Conservation (phyloP, 2,329 filamentous ascomycete species). For the Colletotrichum sp. region DNA sequence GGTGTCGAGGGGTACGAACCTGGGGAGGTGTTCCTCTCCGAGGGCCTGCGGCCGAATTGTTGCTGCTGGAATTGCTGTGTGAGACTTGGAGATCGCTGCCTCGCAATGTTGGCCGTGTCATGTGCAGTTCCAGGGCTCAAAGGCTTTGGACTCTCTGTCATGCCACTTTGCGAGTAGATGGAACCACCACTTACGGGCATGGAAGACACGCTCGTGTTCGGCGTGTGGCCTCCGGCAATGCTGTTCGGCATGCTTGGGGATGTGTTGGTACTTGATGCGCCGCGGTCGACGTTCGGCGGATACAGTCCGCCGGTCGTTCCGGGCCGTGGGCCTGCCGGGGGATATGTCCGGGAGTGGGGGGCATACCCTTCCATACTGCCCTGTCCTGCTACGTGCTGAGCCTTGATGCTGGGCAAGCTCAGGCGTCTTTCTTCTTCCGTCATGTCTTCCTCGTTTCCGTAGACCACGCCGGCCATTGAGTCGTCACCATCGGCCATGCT, state of each 20-base stretch:
- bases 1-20: background rate
- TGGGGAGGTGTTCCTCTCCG: conserved; percentile 59
- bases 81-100: conserved; percentile 70
- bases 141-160: conserved; percentile 89
- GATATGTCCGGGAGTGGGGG: conserved; percentile 79
- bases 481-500: conserved; percentile 58
- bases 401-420: conserved; percentile 78
- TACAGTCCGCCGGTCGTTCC: conserved; percentile 61
- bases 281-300: conserved; percentile 65
- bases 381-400: conserved; percentile 67
- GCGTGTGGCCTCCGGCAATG: conserved; percentile 47
- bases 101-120: conserved; percentile 53
- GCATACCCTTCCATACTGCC: conserved; percentile 53
- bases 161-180: conserved; percentile 73
- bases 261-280: conserved; percentile 58
- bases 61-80: conserved; percentile 70
- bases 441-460: conserved; percentile 62
- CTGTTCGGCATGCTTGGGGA: conserved; percentile 56
- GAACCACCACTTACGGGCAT: conserved; percentile 52
- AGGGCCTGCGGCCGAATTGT: conserved; percentile 62
- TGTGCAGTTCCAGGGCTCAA: conserved; percentile 69
- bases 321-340: conserved; percentile 65
- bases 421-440: conserved; percentile 66
- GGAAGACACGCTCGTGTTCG: conserved; percentile 55
- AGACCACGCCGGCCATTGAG: conserved; percentile 50